Evolutionary conservation across 2,329 filamentous ascomycete species (phyloP).

Genomic region (Fonsecaea multimorphosa): DNA sequence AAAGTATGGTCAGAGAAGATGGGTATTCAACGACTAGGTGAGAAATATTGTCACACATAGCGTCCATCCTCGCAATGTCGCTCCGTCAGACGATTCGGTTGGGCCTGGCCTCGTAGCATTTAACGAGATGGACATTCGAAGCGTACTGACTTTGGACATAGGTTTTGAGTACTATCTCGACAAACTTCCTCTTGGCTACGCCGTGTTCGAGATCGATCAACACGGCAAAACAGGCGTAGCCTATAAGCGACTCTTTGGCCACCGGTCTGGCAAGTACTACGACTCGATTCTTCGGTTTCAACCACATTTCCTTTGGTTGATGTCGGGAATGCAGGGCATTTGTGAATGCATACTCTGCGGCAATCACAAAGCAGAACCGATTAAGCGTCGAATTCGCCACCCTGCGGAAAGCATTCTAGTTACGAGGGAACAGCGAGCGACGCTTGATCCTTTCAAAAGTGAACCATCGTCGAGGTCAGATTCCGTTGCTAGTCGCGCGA

Average conservation of each 20-base stretch:
- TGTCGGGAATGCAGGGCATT: slow-evolving; percentile 53
- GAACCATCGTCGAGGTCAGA: slow-evolving; percentile 22
- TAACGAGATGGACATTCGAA: background rate
- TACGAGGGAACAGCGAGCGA: slow-evolving; percentile 25
- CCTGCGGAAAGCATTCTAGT: background rate
- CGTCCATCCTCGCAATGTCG: background rate
- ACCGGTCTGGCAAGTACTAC: slow-evolving; percentile 58
- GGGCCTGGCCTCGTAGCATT: background rate
- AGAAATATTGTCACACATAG: background rate
- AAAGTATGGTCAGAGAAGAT: slow-evolving; percentile 55
- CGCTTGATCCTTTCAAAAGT: slow-evolving; percentile 17
- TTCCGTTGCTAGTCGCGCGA: slow-evolving; percentile 25
- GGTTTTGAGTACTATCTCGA: slow-evolving; percentile 59
- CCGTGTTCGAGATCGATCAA: slow-evolving; percentile 58
- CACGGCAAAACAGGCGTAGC: slow-evolving; percentile 44
- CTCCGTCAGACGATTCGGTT: background rate
- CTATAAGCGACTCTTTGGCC: slow-evolving; percentile 65
- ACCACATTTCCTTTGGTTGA: slow-evolving; percentile 63
- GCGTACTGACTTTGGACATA: slow-evolving; percentile 33
- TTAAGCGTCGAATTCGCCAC: slow-evolving; percentile 29
- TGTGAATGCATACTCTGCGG: slow-evolving; percentile 61
- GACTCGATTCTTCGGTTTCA: slow-evolving; percentile 62
- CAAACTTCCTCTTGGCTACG: slow-evolving; percentile 61
- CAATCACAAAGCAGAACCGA: slow-evolving; percentile 24
- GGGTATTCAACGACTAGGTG: slow-evolving; percentile 37